Base-by-base conservation (phyloP, 306 rosid genomes). In the Citrullus amarus region DNA sequence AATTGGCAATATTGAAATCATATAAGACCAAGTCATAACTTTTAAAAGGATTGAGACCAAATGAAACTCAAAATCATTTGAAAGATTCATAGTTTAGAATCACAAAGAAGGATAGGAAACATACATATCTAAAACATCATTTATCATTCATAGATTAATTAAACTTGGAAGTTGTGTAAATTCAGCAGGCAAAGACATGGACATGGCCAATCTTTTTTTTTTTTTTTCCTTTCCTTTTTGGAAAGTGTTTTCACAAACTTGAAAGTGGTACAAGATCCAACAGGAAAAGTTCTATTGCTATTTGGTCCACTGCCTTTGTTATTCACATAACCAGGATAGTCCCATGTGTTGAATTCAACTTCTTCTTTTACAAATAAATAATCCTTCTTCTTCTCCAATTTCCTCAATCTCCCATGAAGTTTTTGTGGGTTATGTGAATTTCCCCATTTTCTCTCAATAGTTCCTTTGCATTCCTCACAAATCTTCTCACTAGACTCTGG, bases 341-440 rank as follows among this genome's bases (percentile, higher is more conserved):
- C 43, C 3, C 15, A 1, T 30, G 0, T 14, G 5, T 2, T 0
- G 22, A 73, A 53, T 7, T 51, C 13, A 8, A n/a, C 46, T 13
- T 73, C 78, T 15, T 73, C 78, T 30, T 10, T 73, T 6, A 73
- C 8, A 51, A 13, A 48, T 1, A 51, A 13, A 48, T 1, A 73
- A 32, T 8, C 62, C 78, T 3, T 28, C 78, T 9, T 73, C 60
- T 53, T 30, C 43, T 7, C 9, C 61, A 30, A 73, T 1, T 5
- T 30, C 12, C 28, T 28, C 60, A 15, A 73, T 73, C 14, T 51
- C 4, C 78, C 78, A 73, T 0, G 80, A 5, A 1, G 80, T 83
- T 81, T 90, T 88, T 22, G 86, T 88, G 90, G 0, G 89, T 84
- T 3, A 87, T 41, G 75, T 87, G 91, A 71, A 87, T 81, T 76